Conservation (phyloP, 225 moss, liverwort and hornwort genomes). For the Straminergon stramineum region DNA sequence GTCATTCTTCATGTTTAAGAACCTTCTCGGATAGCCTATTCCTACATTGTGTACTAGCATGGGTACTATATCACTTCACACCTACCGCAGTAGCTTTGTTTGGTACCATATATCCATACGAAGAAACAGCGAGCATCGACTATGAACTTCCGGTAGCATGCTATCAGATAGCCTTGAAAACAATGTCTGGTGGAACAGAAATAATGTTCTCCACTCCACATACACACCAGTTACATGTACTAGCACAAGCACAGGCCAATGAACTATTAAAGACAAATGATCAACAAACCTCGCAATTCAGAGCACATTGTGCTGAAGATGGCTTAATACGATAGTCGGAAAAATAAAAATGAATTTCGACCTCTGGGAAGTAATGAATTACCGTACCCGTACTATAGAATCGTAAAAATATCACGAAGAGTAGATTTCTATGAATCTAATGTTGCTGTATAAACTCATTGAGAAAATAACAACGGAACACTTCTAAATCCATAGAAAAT, state of each 20-base stretch:
- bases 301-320: neutral
- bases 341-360: neutral
- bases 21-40: neutral
- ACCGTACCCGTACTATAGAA: neutral
- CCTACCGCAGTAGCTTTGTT: neutral
- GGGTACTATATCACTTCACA: neutral
- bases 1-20: neutral
- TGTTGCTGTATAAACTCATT: neutral
- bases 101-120: neutral
- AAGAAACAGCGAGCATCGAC: neutral
- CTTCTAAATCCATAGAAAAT: neutral
- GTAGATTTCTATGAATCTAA: neutral
- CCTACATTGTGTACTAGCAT: neutral
- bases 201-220: neutral
- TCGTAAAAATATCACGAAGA: neutral
- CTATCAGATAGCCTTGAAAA: neutral
- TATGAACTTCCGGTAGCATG: neutral
- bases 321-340: neutral
- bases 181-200: neutral
- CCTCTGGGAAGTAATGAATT: neutral
- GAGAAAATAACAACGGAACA: neutral
- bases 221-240: neutral
- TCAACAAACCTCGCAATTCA: neutral
- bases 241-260: neutral
- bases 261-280: neutral